phyloP scores from a whole-genome alignment of 1,284 basidiomycete species.

The Naganishia albida region DNA sequence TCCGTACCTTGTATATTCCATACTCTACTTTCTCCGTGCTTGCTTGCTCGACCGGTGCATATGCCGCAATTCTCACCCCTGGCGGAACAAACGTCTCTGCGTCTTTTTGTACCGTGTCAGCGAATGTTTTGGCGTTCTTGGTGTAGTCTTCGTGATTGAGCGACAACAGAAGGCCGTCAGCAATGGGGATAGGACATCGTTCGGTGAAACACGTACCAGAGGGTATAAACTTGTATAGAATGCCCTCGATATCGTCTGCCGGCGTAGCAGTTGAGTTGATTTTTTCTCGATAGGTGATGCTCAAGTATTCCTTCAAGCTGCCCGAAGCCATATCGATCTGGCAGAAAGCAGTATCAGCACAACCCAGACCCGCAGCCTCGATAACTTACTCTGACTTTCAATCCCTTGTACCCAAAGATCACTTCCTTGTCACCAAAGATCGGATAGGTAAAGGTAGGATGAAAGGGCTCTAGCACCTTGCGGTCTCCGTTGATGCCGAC shows the following conservation, averaged over 20 bases:
- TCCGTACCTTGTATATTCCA: constrained; percentile 77
- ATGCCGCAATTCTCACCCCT: constrained; percentile 74
- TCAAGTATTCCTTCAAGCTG: constrained; percentile 73
- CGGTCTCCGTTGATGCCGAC: constrained; percentile 22
- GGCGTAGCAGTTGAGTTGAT: constrained; percentile 68
- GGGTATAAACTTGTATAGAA: constrained; percentile 76
- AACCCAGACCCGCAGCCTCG: no score
- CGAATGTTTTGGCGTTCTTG: constrained; percentile 58
- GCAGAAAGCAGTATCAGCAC: not conserved
- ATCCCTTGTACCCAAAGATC: constrained; percentile 87
- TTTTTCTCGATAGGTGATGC: constrained; percentile 67
- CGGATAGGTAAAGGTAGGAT: constrained; percentile 86
- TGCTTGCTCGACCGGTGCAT: constrained; percentile 50
- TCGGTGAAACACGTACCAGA: constrained; percentile 57
- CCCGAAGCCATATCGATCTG: constrained; percentile 85
- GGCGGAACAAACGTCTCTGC: constrained; percentile 71
- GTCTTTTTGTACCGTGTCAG: constrained; percentile 69
- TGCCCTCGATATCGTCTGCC: constrained; percentile 83
- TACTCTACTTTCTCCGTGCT: constrained; percentile 59
- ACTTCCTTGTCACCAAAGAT: constrained; percentile 96
- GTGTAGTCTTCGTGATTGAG: constrained; percentile 28
- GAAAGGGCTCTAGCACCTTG: constrained; percentile 59
- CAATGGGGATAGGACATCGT: no score
- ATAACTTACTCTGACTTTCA: constrained; percentile 72
- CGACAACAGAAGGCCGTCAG: not conserved